phyloP scores from a whole-genome alignment of 2,329 filamentous ascomycete genomes.

The Pyrenophora seminiperda region DNA sequence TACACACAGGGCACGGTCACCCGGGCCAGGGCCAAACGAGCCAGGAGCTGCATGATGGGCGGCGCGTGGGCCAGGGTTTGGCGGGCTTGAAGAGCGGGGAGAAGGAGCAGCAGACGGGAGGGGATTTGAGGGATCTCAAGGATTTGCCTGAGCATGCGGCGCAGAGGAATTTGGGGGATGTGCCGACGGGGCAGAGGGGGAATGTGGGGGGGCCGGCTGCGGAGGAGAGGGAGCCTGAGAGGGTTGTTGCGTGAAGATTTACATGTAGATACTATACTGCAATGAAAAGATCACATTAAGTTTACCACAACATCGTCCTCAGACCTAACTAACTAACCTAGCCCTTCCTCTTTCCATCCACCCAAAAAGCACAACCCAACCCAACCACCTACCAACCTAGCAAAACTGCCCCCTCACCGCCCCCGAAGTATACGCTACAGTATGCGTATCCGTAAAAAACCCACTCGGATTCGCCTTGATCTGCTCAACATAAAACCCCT shows the following conservation, averaged over 20 bases:
- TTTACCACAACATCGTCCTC: no score
- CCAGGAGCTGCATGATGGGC: constrained; percentile 56
- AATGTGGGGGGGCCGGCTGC: constrained; percentile 38
- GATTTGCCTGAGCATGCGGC: constrained; percentile 41
- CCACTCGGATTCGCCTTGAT: constrained; percentile 57
- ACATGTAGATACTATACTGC: no score
- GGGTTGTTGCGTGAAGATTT: no score
- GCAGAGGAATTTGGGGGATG: constrained; percentile 48
- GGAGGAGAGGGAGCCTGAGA: constrained; percentile 44
- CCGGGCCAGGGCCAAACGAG: constrained; percentile 57
- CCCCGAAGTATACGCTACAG: constrained; percentile 55
- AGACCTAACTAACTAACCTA: no score
- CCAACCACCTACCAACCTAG: no score
- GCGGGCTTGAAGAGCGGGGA: constrained; percentile 48
- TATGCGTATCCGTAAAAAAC: constrained; percentile 63
- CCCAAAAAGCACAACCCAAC: no score
- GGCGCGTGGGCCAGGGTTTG: constrained; percentile 51
- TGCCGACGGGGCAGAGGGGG: constrained; percentile 42
- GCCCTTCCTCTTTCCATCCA: no score
- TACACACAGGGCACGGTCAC: constrained; percentile 60
- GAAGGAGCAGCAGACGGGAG: constrained; percentile 10
- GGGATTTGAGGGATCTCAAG: constrained; percentile 30
- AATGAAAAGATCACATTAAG: no score
- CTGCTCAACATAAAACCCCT: constrained; percentile 56
- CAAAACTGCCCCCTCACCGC: constrained; percentile 57